Evolutionary conservation across 2,329 filamentous ascomycete genomes (phyloP).

Genomic region (Zymoseptoria tritici): DNA sequence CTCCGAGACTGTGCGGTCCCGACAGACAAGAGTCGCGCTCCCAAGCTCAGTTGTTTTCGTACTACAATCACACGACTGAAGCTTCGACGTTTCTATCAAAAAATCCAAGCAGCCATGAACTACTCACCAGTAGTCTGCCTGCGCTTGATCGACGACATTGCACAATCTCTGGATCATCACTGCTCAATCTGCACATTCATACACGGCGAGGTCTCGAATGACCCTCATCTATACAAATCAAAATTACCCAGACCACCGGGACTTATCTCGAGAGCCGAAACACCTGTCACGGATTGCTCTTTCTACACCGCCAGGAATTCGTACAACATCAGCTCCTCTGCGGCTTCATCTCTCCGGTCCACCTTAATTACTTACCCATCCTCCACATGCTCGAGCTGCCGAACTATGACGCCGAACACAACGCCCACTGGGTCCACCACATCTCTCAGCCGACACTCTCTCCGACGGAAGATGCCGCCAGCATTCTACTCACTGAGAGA

Average conservation of each 20-base stretch:
- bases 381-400: background rate
- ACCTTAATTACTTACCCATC: constrained; percentile 12
- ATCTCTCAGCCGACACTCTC: constrained; percentile 7
- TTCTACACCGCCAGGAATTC: constrained; percentile 17
- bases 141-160: constrained; percentile 13
- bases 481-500: constrained; percentile 23
- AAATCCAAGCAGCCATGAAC: constrained; percentile 1
- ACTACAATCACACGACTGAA: no score
- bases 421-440: constrained; percentile 4
- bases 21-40: no score
- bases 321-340: constrained; percentile 2
- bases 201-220: constrained; percentile 6
- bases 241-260: constrained; percentile 1
- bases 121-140: constrained; percentile 13
- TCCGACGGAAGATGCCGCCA: constrained; percentile 23
- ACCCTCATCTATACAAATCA: constrained; percentile 2
- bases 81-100: no score
- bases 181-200: constrained; percentile 19
- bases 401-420: background rate
- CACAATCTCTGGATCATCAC: constrained; percentile 14
- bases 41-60: no score
- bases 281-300: constrained; percentile 14
- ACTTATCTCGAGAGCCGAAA: constrained; percentile 2
- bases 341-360: constrained; percentile 5
- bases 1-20: no score